These are phyloP conservation scores for Moniliella sp. DNA, from an alignment of 1,284 basidiomycete genomes.

Conservation along the genomic window DNA sequence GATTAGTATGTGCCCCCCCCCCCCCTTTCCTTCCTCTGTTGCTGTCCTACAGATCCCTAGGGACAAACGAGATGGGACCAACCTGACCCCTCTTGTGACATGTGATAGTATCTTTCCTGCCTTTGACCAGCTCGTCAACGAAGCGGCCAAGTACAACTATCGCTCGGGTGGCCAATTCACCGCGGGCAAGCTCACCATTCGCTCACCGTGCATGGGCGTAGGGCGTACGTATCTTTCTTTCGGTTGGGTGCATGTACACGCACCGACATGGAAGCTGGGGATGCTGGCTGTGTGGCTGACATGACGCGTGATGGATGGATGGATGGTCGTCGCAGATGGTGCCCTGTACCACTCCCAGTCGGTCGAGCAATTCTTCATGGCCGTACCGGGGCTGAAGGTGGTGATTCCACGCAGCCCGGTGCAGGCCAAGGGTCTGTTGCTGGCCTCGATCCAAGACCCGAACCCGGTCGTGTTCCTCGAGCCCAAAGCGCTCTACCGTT, in stretches of 20 bases:
- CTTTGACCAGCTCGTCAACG: conserved; percentile 57
- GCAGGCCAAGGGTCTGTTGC: conserved; percentile 73
- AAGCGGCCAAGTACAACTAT: conserved; percentile 78
- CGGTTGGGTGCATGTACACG: too few species aligned
- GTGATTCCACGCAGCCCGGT: conserved; percentile 78
- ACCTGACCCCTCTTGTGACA: too few species aligned
- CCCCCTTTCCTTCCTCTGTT: too few species aligned
- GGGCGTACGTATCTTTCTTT: too few species aligned
- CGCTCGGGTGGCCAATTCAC: conserved; percentile 64
- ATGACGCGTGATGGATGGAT: conserved; percentile 67
- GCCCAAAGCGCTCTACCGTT: conserved; percentile 70
- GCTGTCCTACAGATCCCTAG: too few species aligned
- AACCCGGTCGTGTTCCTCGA: conserved; percentile 88
- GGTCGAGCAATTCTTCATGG: conserved; percentile 25
- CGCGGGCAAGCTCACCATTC: conserved; percentile 63
- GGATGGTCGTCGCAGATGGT: conserved; percentile 43
- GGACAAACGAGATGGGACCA: too few species aligned
- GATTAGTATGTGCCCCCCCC: conserved; percentile 6
- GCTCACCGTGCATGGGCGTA: conserved; percentile 38
- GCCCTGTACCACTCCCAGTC: conserved; percentile 71
- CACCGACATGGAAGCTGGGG: too few species aligned
- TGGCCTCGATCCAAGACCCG: conserved; percentile 65
- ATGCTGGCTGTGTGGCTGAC: too few species aligned
- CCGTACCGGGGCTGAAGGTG: conserved; percentile 69
- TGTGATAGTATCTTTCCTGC: conserved; percentile 6